Evolutionary conservation across 805 yeast species (phyloP).

Genomic region (Teunomyces aglyptinius): DNA sequence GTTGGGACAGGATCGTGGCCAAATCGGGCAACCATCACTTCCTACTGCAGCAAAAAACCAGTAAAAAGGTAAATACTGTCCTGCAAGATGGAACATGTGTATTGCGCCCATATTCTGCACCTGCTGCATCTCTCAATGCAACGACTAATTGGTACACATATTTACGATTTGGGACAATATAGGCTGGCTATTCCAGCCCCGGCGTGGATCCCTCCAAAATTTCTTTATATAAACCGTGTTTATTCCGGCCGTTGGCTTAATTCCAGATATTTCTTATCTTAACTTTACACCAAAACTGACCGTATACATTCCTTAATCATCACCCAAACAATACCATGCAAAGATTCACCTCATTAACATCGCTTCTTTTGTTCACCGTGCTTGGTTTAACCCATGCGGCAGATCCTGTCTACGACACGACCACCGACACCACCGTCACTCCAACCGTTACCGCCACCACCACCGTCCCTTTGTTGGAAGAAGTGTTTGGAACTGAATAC

Average conservation of each 20-base stretch:
- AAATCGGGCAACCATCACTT: neutral
- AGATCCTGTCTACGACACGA: slow-evolving; percentile 13
- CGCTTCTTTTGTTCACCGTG: slow-evolving; percentile 7
- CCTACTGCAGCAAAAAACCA: neutral
- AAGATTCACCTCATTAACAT: slow-evolving; percentile 1
- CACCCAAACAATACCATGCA: neutral
- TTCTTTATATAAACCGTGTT: neutral
- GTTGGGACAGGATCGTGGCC: neutral
- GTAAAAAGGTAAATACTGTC: neutral
- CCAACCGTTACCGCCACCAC: slow-evolving; percentile 29
- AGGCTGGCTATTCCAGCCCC: neutral
- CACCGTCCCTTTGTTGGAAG: slow-evolving; percentile 25
- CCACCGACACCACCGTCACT: slow-evolving; percentile 26
- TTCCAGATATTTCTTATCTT: too few species aligned
- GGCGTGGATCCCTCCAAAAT: neutral
- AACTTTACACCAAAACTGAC: neutral
- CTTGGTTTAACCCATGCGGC: slow-evolving; percentile 5
- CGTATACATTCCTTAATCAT: slow-evolving; percentile 2
- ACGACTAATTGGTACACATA: neutral
- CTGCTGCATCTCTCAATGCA: neutral
- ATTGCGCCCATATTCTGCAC: neutral
- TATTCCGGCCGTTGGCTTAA: neutral
- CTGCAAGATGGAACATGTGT: neutral
- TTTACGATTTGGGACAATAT: neutral
- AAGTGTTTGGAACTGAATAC: slow-evolving; percentile 27